These are phyloP conservation scores for Chalciporus chontae DNA, from an alignment of 768 basidiomycete species.

Conservation along the genomic window DNA sequence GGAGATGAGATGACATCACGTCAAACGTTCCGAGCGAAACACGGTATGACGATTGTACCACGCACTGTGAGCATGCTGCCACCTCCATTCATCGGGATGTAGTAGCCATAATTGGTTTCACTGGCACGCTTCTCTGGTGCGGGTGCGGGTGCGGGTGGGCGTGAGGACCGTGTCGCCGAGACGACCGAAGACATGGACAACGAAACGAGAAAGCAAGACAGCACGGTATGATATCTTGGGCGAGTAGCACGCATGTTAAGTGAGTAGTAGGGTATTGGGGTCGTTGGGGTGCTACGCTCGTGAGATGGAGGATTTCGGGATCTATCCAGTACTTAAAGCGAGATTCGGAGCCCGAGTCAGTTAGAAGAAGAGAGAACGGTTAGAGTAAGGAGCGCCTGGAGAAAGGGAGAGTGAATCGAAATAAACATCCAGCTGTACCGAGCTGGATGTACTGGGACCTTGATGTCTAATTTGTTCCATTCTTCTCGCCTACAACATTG, in stretches of 20 bases:
- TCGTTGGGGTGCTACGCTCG: not conserved
- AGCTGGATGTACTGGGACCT: too few relatives aligned
- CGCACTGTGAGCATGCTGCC: constrained; percentile 74
- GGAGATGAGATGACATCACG: not conserved
- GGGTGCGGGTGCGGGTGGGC: constrained; percentile 9
- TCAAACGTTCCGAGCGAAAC: not conserved
- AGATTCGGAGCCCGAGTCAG: not conserved
- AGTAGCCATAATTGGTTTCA: constrained; percentile 46
- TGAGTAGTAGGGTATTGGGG: not conserved
- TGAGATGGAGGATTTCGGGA: not conserved
- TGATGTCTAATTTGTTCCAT: not conserved
- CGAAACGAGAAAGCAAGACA: constrained; percentile 7
- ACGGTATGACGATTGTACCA: constrained; percentile 10
- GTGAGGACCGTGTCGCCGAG: constrained; percentile 1
- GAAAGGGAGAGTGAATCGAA: constrained; percentile 3
- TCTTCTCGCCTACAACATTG: not conserved
- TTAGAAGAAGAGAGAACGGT: not conserved
- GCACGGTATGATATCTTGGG: not conserved
- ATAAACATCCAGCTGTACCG: not conserved
- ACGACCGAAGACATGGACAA: constrained; percentile 13
- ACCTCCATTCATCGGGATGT: constrained; percentile 50
- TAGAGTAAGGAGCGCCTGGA: constrained; percentile 2
- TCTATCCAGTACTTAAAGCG: constrained; percentile 1
- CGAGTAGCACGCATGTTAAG: constrained; percentile 1
- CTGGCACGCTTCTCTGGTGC: constrained; percentile 11